These are phyloP conservation scores for Trypanosoma congolense DNA, from an alignment of 208 protist genomes.

Conservation along the genomic window DNA sequence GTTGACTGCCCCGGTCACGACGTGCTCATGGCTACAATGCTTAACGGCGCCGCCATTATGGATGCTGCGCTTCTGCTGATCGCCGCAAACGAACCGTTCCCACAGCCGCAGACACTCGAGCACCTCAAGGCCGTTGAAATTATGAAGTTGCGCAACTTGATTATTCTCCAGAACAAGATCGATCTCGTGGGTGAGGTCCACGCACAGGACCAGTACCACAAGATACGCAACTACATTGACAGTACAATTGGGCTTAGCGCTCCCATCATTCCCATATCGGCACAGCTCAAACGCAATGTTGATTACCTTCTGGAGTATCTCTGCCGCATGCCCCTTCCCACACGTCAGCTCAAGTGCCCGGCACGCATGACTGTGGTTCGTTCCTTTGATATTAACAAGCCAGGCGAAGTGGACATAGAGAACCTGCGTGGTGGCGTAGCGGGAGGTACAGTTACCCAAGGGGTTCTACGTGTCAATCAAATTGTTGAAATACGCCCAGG, in stretches of 20 bases:
- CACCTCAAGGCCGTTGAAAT: slow-evolving; percentile 99
- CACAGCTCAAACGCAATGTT: slow-evolving; percentile 98
- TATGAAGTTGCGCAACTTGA: slow-evolving; percentile 98
- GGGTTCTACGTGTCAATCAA: slow-evolving; percentile 96
- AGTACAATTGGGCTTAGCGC: slow-evolving; percentile 91
- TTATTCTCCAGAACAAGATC: slow-evolving; percentile 99
- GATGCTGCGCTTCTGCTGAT: slow-evolving; percentile 99
- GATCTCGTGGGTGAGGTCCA: slow-evolving; percentile 97
- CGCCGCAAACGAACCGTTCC: slow-evolving; percentile 98
- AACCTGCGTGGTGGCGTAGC: slow-evolving; percentile 97
- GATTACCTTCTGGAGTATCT: slow-evolving; percentile 98
- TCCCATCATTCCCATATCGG: slow-evolving; percentile 99
- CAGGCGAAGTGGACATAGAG: slow-evolving; percentile 93
- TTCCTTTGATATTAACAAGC: slow-evolving; percentile 99
- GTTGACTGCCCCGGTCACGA: slow-evolving; percentile 99
- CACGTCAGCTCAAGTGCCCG: slow-evolving; percentile 91
- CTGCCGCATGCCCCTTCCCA: slow-evolving; percentile 96
- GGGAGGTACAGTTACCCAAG: slow-evolving; percentile 97
- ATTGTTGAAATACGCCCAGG: slow-evolving; percentile 99
- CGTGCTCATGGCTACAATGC: slow-evolving; percentile 99
- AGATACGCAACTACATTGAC: slow-evolving; percentile 90
- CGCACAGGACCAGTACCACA: slow-evolving; percentile 94
- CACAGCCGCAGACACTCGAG: slow-evolving; percentile 95
- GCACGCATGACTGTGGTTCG: slow-evolving; percentile 98
- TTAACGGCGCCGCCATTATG: slow-evolving; percentile 99